Conservation (phyloP, 371 early-diverging fungal genomes). For the Capillidium rhysosporum region DNA sequence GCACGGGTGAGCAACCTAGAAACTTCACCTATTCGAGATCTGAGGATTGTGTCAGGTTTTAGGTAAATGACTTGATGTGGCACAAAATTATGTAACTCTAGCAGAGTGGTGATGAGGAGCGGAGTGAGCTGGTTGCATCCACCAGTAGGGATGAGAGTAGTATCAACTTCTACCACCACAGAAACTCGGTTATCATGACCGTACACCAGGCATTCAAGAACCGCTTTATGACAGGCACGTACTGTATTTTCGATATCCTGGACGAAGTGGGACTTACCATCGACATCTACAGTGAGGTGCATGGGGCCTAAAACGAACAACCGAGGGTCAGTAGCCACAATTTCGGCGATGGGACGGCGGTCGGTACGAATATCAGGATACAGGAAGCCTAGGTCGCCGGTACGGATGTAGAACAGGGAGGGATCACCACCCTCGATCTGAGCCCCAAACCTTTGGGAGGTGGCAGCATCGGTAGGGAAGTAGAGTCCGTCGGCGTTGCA, state of each 20-base stretch:
- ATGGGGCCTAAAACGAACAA: constrained; percentile 59
- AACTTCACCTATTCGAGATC: constrained; percentile 34
- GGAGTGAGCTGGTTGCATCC: constrained; percentile 15
- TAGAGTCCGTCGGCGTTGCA: constrained; percentile 18
- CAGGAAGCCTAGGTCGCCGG: constrained; percentile 70
- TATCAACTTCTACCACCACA: not conserved
- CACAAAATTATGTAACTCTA: constrained; percentile 52
- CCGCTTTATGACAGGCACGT: constrained; percentile 24
- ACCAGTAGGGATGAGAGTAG: not conserved
- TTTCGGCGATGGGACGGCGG: constrained; percentile 14
- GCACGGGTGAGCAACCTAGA: constrained; percentile 14
- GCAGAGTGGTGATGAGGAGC: constrained; percentile 36
- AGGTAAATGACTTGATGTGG: constrained; percentile 50
- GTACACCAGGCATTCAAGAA: too few relatives aligned
- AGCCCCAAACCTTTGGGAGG: constrained; percentile 17
- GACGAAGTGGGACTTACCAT: constrained; percentile 49
- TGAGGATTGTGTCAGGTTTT: constrained; percentile 30
- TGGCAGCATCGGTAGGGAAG: constrained; percentile 7
- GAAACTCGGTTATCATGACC: not conserved
- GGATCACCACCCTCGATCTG: constrained; percentile 38
- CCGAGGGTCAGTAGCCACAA: constrained; percentile 35
- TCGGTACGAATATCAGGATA: constrained; percentile 31
- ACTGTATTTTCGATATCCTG: constrained; percentile 51
- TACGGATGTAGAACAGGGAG: constrained; percentile 44
- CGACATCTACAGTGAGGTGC: constrained; percentile 41